Base-by-base conservation (phyloP, 2,329 filamentous ascomycete species). In the Orbilia blumenaviensis region DNA sequence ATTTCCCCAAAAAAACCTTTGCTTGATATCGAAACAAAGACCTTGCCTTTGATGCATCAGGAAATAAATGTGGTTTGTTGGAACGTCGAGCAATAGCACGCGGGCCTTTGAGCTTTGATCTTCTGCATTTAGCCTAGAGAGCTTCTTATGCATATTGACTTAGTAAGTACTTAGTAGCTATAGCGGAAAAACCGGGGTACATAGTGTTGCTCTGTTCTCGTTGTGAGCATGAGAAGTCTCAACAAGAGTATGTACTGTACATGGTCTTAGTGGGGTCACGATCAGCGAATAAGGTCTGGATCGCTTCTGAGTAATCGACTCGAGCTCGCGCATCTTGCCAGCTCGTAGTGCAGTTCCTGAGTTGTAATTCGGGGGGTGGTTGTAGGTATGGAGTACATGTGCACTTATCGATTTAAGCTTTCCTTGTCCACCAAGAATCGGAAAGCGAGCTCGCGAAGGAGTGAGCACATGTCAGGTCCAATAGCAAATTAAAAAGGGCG, bases 121-220 rank as follows among this genome's bases (percentile, higher is more conserved):
- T 63, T 63, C 46, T 75, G 71, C 62, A 75, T 75, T 75, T 75
- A 75, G 71, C 63, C 71, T 75, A 67, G 69, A 54, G 41, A 61
- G 38, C 34, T 21, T n/a, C n/a, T 60, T 52, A 67, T 68, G 71
- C 71, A 67, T 42, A 41, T 54, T 23, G 36, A 23, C 18, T 46
- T 46, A 54, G 54, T 61, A 52, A 29, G 48, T 32, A 9, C 18
- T 48, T 48, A 48, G 8, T 32, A 36, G 29, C 27, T 56, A 36
- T 63, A 58, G 66, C 56, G 56, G 66, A 71, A 69, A 61, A 46
- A 5, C 71, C 63, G 54, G 62, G 69, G 52, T 62, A 56, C 66
- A 63, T 71, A 29, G 32, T 16, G 61, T 41, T 27, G n/a, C 18
- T 52, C 27, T 58, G 16, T 16, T 54, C 62, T 54, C 7, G 21